Evolutionary conservation across 1,139 yeast genomes (phyloP).

Genomic region (Nakaseomyces nivariensis): DNA sequence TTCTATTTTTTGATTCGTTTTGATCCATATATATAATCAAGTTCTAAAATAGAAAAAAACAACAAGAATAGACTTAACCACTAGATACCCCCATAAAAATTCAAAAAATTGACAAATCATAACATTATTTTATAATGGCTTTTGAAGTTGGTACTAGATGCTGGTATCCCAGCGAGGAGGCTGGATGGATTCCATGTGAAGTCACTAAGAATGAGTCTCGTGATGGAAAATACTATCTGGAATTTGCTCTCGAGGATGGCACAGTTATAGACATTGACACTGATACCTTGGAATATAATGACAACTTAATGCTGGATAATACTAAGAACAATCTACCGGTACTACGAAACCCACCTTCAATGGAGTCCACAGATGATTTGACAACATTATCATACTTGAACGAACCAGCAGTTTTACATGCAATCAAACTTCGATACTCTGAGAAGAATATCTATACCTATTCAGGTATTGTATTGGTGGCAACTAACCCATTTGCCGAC

Average conservation of each 20-base stretch:
- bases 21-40: not conserved
- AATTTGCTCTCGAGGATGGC: constrained; percentile 54
- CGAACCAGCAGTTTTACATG: constrained; percentile 94
- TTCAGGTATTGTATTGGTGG: constrained; percentile 94
- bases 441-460: constrained; percentile 92
- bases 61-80: not conserved
- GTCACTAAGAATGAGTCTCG: constrained; percentile 48
- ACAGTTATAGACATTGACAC: constrained; percentile 48
- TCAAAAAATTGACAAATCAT: too few relatives aligned
- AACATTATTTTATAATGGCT: constrained; percentile 13
- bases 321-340: constrained; percentile 43
- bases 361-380: constrained; percentile 77
- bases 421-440: constrained; percentile 82
- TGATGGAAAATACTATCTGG: constrained; percentile 47
- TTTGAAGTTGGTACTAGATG: constrained; percentile 48
- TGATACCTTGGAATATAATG: constrained; percentile 32
- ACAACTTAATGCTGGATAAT: constrained; percentile 9
- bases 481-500: constrained; percentile 94
- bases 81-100: too few relatives aligned
- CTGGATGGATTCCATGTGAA: constrained; percentile 89
- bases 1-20: not conserved
- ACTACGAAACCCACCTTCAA: constrained; percentile 83
- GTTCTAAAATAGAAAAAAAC: not conserved
- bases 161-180: constrained; percentile 84
- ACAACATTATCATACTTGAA: constrained; percentile 87